Evolutionary conservation across 768 basidiomycete species (phyloP).

Genomic region (Leccinum pellstonianum): DNA sequence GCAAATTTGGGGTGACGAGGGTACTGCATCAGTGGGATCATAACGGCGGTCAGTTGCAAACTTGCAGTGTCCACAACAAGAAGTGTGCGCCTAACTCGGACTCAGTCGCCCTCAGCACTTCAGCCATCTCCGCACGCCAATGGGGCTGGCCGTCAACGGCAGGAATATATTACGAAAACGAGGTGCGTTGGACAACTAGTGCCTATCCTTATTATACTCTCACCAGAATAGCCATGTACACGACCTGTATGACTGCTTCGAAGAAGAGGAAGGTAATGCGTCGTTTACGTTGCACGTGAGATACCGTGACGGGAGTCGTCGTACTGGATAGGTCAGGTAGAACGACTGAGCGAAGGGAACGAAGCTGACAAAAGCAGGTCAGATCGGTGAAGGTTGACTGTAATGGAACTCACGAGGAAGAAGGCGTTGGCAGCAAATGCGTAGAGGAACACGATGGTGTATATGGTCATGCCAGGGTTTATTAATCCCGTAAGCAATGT

Average conservation of each 20-base stretch:
- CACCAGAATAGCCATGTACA: constrained; percentile 85
- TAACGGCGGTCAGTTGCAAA: no score
- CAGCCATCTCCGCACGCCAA: no score
- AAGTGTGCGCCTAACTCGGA: no score
- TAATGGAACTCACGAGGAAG: constrained; percentile 70
- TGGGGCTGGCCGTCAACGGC: not conserved
- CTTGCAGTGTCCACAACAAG: no score
- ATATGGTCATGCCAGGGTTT: constrained; percentile 58
- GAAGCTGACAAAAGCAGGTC: constrained; percentile 58
- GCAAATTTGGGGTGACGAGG: no score
- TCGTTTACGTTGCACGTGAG: constrained; percentile 75
- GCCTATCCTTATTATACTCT: constrained; percentile 41
- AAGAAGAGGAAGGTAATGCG: constrained; percentile 88
- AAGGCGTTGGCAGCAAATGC: constrained; percentile 87
- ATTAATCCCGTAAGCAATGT: constrained; percentile 74
- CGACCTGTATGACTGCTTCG: constrained; percentile 75
- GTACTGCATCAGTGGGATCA: no score
- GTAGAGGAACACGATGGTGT: constrained; percentile 76
- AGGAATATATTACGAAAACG: not conserved
- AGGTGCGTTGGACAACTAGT: not conserved
- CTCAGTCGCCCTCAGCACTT: no score
- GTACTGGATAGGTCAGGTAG: constrained; percentile 69
- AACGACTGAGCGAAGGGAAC: constrained; percentile 88
- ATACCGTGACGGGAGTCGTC: constrained; percentile 53
- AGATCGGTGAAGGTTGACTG: not conserved